Evolutionary conservation across 257 asterid species (phyloP), one percentile per base, ranked within the genome.

Genomic region (Oldenlandia corymbosa): DNA sequence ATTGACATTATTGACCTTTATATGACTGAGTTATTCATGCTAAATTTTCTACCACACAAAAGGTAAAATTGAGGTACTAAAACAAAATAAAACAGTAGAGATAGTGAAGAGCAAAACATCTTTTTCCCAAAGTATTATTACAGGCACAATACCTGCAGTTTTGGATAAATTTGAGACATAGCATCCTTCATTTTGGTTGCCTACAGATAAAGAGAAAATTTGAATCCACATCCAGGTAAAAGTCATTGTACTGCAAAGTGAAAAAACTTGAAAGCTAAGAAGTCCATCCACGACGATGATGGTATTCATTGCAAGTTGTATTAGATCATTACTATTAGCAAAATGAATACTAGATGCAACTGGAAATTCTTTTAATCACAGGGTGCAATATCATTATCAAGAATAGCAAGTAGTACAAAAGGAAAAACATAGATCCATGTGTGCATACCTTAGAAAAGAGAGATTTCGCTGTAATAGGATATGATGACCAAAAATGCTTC

Each of bases 401-500:
- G 26, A 17, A 55, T 30, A 17, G 14, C 18, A 45, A 17, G 6
- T 55, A 5, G 27, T 18, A 31, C 24, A 9, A 55, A 16, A 55
- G 20, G 8, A 55, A 30, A 36, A 55, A 4, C 20, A 5, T 28
- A 28, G 14, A 55, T 57, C 7, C 23, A 57, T 43, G 52, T 28
- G 27, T 17, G 66, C 49, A 69, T 78, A 91, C 99, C 95, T 92
- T 92, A 58, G 80, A 65, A 74, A 78, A 72, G 23, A 89, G 86
- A 77, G 80, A 77, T 76, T 81, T 85, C 26, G 93, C 81, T 58
- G 96, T 84, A 57, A 92, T 83, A n/a, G 99, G 99, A 81, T 89
- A 92, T 46, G 97, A 92, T 27, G 99, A 89, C 97, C 99, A 92
- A 68, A 89, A 92, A 70, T 92, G 99, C 76, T 87, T 89, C 78